Conservation (phyloP, 257 asterid species). For the Nicotiana benthamiana region DNA sequence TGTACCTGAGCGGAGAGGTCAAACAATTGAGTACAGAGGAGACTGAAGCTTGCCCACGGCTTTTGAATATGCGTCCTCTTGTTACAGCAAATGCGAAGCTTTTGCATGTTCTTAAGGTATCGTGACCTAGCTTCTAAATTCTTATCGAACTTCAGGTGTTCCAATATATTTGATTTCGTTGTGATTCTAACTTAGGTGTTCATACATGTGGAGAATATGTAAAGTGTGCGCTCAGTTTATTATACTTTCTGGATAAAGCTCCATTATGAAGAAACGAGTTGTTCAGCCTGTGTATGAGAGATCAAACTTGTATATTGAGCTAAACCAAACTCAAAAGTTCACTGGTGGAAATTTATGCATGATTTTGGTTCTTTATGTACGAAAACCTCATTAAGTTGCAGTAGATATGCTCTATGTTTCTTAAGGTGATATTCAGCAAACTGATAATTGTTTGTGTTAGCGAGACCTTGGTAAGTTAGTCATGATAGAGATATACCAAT, state of each 20-base stretch:
- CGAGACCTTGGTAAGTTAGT: background rate
- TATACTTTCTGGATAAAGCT: background rate
- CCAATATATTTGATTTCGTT: background rate
- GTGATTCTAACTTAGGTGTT: background rate
- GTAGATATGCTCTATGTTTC: background rate
- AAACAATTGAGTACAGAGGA: conserved; percentile 41
- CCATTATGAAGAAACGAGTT: background rate
- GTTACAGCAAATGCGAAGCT: conserved; percentile 34
- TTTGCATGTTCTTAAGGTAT: conserved; percentile 57
- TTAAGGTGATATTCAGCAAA: background rate
- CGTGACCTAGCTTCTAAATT: background rate
- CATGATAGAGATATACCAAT: background rate
- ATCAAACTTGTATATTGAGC: background rate
- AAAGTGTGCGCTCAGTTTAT: background rate
- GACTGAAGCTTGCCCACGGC: conserved; percentile 49
- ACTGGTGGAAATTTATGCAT: background rate
- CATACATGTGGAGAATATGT: background rate
- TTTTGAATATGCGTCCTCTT: conserved; percentile 48
- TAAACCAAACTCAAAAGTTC: background rate
- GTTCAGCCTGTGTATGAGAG: background rate
- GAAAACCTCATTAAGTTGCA: background rate
- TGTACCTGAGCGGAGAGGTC: conserved; percentile 68
- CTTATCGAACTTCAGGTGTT: background rate
- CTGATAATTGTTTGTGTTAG: background rate
- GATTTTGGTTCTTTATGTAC: background rate